Evolutionary conservation across 768 basidiomycete genomes (phyloP).

Genomic region (Porpolomopsis calyptriformis): DNA sequence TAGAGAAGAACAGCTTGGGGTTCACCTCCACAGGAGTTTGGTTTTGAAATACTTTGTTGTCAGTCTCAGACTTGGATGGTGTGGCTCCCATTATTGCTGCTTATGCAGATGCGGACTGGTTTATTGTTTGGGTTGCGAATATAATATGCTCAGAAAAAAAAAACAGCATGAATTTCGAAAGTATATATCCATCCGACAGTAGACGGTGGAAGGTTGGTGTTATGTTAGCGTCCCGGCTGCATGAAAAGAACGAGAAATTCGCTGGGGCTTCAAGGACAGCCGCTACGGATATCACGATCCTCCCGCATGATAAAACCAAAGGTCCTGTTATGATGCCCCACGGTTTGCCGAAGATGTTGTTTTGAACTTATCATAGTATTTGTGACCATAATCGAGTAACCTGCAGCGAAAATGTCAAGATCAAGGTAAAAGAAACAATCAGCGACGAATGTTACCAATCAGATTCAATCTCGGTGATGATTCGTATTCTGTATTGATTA

Average conservation of each 20-base stretch:
- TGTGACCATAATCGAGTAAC: slow-evolving; percentile 28
- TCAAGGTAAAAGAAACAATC: neutral
- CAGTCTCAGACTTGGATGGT: slow-evolving; percentile 50
- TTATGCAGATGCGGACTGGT: no score
- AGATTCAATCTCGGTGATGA: slow-evolving; percentile 88
- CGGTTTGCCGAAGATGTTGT: neutral
- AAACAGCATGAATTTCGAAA: no score
- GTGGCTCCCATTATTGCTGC: slow-evolving; percentile 53
- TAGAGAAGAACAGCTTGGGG: neutral
- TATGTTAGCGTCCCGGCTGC: no score
- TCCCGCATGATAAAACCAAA: no score
- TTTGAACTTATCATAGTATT: slow-evolving; percentile 16
- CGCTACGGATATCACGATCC: neutral
- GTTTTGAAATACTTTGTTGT: slow-evolving; percentile 47
- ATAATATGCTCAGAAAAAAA: no score
- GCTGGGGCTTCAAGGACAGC: no score
- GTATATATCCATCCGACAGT: no score
- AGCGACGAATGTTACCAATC: slow-evolving; percentile 60
- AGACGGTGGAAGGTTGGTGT: no score
- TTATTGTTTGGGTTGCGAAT: no score
- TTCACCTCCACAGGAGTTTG: slow-evolving; percentile 46
- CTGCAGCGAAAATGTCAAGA: slow-evolving; percentile 10
- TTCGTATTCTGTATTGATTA: slow-evolving; percentile 55
- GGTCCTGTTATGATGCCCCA: neutral
- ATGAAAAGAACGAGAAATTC: no score